phyloP scores from a whole-genome alignment of 2,329 filamentous ascomycete genomes.

The Zymoseptoria tritici region DNA sequence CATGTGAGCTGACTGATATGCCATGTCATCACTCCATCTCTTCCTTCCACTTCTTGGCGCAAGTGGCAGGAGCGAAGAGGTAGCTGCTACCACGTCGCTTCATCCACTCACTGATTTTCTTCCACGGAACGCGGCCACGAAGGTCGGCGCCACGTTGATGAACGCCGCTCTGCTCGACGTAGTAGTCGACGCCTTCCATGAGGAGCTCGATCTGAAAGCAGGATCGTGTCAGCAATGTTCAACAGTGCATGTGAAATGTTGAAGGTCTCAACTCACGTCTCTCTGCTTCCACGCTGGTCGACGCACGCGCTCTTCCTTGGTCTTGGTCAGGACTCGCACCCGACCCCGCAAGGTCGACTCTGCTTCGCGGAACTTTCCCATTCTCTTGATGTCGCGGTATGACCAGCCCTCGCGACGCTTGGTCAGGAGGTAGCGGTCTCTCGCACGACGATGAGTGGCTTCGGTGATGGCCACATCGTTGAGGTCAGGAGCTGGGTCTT shows the following conservation, averaged over 20 bases:
- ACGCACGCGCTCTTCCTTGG: slow-evolving; percentile 53
- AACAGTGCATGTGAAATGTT: not conserved
- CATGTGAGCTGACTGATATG: not conserved
- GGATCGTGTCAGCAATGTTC: slow-evolving; percentile 5
- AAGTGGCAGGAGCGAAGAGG: slow-evolving; percentile 53
- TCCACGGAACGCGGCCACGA: slow-evolving; percentile 46
- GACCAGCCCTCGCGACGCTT: slow-evolving; percentile 51
- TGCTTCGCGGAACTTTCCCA: slow-evolving; percentile 53
- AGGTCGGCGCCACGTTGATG: slow-evolving; percentile 2
- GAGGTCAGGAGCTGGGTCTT: slow-evolving; percentile 5
- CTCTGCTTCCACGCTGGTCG: slow-evolving; percentile 56
- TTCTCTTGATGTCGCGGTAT: slow-evolving; percentile 55
- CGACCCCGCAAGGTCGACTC: slow-evolving; percentile 68
- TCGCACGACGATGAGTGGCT: slow-evolving; percentile 14
- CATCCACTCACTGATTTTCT: slow-evolving; percentile 50
- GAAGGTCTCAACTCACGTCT: slow-evolving; percentile 53
- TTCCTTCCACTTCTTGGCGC: slow-evolving; percentile 55
- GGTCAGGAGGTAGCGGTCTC: slow-evolving; percentile 41
- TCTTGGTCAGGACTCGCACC: slow-evolving; percentile 58
- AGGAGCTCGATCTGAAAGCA: slow-evolving; percentile 25
- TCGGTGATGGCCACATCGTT: slow-evolving; percentile 13
- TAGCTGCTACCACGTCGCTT: slow-evolving; percentile 47
- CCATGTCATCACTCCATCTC: slow-evolving; percentile 16
- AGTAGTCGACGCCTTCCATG: slow-evolving; percentile 14
- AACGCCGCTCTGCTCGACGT: slow-evolving; percentile 4